These are phyloP conservation scores for Afroboletus lepidellus DNA, from an alignment of 1,284 basidiomycete genomes.

Conservation along the genomic window DNA sequence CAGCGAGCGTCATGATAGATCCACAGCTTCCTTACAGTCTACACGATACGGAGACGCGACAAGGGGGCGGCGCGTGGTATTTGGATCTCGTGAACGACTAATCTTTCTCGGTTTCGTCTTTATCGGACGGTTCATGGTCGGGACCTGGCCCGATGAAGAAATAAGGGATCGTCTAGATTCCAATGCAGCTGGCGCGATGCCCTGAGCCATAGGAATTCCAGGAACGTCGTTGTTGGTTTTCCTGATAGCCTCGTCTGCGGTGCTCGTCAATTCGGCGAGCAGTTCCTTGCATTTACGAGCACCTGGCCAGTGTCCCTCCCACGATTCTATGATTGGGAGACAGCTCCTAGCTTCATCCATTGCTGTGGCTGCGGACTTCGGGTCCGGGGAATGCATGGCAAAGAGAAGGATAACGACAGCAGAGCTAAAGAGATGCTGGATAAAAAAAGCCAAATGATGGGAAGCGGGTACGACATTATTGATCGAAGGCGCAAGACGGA, in stretches of 20 bases:
- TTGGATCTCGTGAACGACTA: slow-evolving; percentile 61
- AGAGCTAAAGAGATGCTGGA: slow-evolving; percentile 88
- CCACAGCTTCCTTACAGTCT: slow-evolving; percentile 50
- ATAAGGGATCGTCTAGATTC: slow-evolving; percentile 50
- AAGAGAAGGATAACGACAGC: slow-evolving; percentile 85
- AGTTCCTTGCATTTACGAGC: slow-evolving; percentile 83
- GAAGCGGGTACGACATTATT: slow-evolving; percentile 83
- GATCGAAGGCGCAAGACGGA: slow-evolving; percentile 82
- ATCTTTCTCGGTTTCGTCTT: slow-evolving; percentile 54
- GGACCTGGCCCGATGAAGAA: slow-evolving; percentile 30
- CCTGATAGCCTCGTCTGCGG: slow-evolving; percentile 64
- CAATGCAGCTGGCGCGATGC: slow-evolving; percentile 34
- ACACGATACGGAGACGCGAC: slow-evolving; percentile 66
- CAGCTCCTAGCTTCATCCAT: slow-evolving; percentile 82
- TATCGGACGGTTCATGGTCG: slow-evolving; percentile 42
- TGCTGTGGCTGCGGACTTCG: slow-evolving; percentile 64
- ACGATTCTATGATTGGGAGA: slow-evolving; percentile 67
- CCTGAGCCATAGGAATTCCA: slow-evolving; percentile 29
- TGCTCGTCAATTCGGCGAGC: slow-evolving; percentile 64
- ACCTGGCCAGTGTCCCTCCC: slow-evolving; percentile 88
- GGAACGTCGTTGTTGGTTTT: slow-evolving; percentile 33
- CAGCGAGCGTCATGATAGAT: slow-evolving; percentile 17
- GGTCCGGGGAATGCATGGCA: slow-evolving; percentile 80
- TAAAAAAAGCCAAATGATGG: slow-evolving; percentile 88
- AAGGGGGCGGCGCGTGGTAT: slow-evolving; percentile 54